Conservation (phyloP, 768 basidiomycete species). For the Amanita phalloides region DNA sequence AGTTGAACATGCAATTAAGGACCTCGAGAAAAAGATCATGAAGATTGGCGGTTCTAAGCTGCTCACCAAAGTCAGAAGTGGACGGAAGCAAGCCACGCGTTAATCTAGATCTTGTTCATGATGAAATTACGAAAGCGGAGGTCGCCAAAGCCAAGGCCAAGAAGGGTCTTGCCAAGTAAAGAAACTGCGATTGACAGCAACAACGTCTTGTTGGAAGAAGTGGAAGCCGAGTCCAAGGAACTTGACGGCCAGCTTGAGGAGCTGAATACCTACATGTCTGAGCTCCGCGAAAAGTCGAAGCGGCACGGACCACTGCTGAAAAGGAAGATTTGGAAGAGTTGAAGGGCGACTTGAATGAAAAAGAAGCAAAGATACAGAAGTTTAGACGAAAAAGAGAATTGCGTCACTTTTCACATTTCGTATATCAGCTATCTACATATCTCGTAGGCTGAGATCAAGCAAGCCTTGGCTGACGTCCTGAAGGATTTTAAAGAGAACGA, state of each 20-base stretch:
- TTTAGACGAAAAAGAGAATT: slow-evolving; percentile 80
- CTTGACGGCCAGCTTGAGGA: slow-evolving; percentile 52
- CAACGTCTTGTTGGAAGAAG: slow-evolving; percentile 42
- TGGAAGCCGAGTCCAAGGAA: slow-evolving; percentile 52
- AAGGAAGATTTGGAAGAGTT: slow-evolving; percentile 73
- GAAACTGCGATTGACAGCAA: slow-evolving; percentile 46
- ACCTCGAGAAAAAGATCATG: slow-evolving; percentile 84
- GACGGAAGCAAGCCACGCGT: slow-evolving; percentile 80
- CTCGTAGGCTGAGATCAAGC: slow-evolving; percentile 66
- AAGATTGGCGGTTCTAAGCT: slow-evolving; percentile 88
- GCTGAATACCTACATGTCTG: slow-evolving; percentile 45
- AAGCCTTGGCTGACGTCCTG: slow-evolving; percentile 53
- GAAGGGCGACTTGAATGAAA: slow-evolving; percentile 68
- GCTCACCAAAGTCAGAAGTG: slow-evolving; percentile 86
- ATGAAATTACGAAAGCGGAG: slow-evolving; percentile 92
- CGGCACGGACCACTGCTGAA: slow-evolving; percentile 62
- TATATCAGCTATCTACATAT: neutral
- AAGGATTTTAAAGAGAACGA: slow-evolving; percentile 51
- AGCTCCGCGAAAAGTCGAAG: slow-evolving; percentile 62
- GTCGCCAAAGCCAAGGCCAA: slow-evolving; percentile 80
- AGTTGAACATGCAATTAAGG: slow-evolving; percentile 75
- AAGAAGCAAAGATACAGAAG: slow-evolving; percentile 62
- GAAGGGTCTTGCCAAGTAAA: slow-evolving; percentile 70
- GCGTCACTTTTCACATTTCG: slow-evolving; percentile 11
- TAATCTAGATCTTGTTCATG: slow-evolving; percentile 72